Percentiles rank a stretch among this genome's conserved stretches.
These are phyloP conservation scores for Tolypocladium album DNA, from an alignment of 2,329 filamentous ascomycete species.

Conservation along the genomic window DNA sequence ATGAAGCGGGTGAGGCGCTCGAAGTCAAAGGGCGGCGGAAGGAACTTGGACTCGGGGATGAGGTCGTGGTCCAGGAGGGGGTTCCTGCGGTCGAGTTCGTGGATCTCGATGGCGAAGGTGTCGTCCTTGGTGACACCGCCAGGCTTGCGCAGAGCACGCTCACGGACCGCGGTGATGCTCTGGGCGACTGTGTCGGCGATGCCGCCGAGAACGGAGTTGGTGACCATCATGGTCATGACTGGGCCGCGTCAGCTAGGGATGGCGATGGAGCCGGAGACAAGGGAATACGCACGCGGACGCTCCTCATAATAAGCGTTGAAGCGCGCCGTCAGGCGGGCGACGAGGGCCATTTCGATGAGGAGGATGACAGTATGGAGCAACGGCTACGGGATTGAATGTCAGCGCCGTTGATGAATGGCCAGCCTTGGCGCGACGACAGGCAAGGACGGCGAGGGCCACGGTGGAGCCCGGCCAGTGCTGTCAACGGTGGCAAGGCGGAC, in stretches of 20 bases:
- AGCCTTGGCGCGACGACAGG: background rate
- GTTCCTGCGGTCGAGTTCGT: constrained; percentile 76
- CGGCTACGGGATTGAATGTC: constrained; percentile 45
- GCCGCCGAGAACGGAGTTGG: constrained; percentile 89
- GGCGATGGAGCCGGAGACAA: background rate
- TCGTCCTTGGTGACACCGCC: constrained; percentile 53
- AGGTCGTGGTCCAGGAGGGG: constrained; percentile 54
- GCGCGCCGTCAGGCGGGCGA: constrained; percentile 69
- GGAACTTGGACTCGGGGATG: constrained; percentile 47
- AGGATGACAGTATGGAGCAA: constrained; percentile 78
- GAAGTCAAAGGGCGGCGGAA: constrained; percentile 86
- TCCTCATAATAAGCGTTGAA: constrained; percentile 94
- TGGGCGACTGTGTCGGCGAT: constrained; percentile 96
- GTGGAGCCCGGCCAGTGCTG: background rate
- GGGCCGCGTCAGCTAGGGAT: constrained; percentile 4
- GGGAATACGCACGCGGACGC: constrained; percentile 55
- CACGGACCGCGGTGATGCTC: constrained; percentile 72
- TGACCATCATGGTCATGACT: constrained; percentile 98
- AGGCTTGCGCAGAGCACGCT: constrained; percentile 53
- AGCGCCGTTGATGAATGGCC: background rate
- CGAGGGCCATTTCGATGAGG: constrained; percentile 77
- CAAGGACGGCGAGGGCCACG: background rate
- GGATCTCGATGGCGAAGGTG: constrained; percentile 74
- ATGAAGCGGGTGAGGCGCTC: constrained; percentile 91
- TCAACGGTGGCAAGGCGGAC: background rate